phyloP scores from a whole-genome alignment of 2,329 filamentous ascomycete genomes.

The Colletotrichum endophyticum region DNA sequence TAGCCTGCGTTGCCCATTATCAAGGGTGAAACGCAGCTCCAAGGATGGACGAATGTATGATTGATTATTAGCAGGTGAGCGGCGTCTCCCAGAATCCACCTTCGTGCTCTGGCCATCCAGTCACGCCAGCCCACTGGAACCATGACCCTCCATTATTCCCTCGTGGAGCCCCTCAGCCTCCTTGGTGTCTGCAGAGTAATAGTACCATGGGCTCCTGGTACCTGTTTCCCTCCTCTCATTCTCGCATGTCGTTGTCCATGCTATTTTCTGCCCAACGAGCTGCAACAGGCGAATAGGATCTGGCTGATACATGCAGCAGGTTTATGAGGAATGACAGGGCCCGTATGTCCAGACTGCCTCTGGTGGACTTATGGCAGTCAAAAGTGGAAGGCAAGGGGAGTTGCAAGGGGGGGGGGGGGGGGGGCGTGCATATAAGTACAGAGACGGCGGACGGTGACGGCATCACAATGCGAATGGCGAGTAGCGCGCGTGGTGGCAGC shows the following conservation, averaged over 20 bases:
- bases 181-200: background rate
- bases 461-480: slow-evolving; percentile 5
- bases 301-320: background rate
- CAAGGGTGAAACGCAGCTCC: slow-evolving; percentile 8
- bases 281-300: background rate
- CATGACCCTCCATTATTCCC: background rate
- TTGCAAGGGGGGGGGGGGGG: background rate
- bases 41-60: slow-evolving; percentile 14
- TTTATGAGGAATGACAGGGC: background rate
- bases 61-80: slow-evolving; percentile 7
- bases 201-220: background rate
- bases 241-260: background rate
- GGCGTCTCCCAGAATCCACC: slow-evolving; percentile 2
- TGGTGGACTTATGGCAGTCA: background rate
- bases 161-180: background rate
- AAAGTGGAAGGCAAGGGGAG: background rate
- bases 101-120: background rate
- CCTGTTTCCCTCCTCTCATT: background rate
- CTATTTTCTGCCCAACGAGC: background rate
- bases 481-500: slow-evolving; percentile 1
- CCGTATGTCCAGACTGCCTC: background rate
- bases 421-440: background rate
- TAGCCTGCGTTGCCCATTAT: background rate
- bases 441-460: slow-evolving; percentile 6
- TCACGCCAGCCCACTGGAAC: background rate